Evolutionary conservation across 805 yeast genomes (phyloP), one percentile per base, ranked within the genome.

Genomic region (Starmerella lactis-condensi): DNA sequence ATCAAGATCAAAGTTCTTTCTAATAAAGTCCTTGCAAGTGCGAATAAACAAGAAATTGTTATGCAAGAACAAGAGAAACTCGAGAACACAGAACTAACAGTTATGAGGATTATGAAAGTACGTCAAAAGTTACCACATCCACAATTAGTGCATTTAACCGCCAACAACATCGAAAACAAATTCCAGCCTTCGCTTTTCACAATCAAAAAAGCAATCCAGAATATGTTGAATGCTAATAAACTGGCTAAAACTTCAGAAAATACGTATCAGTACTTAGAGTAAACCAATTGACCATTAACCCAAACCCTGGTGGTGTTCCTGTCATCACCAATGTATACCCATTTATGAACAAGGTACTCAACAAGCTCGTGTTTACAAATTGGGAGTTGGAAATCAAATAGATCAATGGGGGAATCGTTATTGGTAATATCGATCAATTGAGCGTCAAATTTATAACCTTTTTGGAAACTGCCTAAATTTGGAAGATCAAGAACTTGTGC

Each of bases 281-380:
- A 56, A 17, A 77, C 85, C 33, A 56, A 46, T 39, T 64, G 54
- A 7, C 96, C 96, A 46, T 72, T 69, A 24, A 83, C 83, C 76
- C 78, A 89, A 11, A 85, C 94, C 32, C 61, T 61, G 5, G 57
- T 47, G 21, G 85, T 71, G 50, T 89, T 89, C 47, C 96, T 65
- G 51, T 89, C 95, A 54, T 89, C 98, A 13, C 96, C 96, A 36
- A 70, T 67, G 51, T 81, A 89, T 6, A 85, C 58, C 98, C 98
- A 89, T 52, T 81, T 82, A 37, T 77, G 77, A 3, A 82, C 51
- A 32, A 78, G 46, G 46, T 75, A 68, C 18, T 57, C 58, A 49
- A 72, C 60, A 37, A 61, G 64, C 25, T 48, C 54, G 7, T 38
- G 38, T 22, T 39, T 43, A 20, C 34, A 36, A n/a, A 18, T 19